Percentiles rank a stretch among this genome's conserved stretches.
These are phyloP conservation scores for Phlegmacium glaucopus DNA, from an alignment of 768 basidiomycete genomes.

Conservation along the genomic window DNA sequence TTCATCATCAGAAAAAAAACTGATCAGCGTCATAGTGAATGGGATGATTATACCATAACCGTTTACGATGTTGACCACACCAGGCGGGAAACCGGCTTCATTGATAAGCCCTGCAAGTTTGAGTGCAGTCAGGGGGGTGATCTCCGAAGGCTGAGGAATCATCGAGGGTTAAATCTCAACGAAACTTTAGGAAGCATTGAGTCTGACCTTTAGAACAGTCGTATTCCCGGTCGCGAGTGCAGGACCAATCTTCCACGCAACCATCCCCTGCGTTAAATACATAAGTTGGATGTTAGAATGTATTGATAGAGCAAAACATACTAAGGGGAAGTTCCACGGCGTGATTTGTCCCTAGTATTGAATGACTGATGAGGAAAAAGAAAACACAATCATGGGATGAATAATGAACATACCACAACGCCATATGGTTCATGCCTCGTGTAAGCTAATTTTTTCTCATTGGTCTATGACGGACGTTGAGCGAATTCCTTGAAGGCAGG, in stretches of 20 bases:
- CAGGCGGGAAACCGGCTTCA: constrained; percentile 74
- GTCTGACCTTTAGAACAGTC: too few species aligned
- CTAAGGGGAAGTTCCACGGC: constrained; percentile 55
- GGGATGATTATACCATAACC: constrained; percentile 50
- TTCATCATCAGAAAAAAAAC: too few species aligned
- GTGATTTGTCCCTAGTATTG: constrained; percentile 44
- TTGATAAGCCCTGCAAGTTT: constrained; percentile 45
- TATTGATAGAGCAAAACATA: constrained; percentile 3
- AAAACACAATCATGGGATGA: too few species aligned
- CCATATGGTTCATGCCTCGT: constrained; percentile 68
- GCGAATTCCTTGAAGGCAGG: constrained; percentile 71
- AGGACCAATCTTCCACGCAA: constrained; percentile 68
- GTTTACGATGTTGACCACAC: constrained; percentile 68
- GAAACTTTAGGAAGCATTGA: too few species aligned
- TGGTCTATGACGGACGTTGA: constrained; percentile 52
- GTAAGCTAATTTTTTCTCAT: constrained; percentile 56
- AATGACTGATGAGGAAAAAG: neutral
- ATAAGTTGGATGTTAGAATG: neutral
- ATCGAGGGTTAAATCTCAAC: too few species aligned
- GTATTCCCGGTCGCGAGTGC: constrained; percentile 77
- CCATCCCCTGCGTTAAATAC: constrained; percentile 35
- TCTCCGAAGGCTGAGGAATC: constrained; percentile 79
- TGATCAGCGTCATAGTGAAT: too few species aligned
- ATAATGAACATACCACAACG: constrained; percentile 28
- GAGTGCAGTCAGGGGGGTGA: constrained; percentile 68